A percentile compares a stretch with the other conserved stretches of the same genome.
Conservation (phyloP, 1,284 basidiomycete species). For the Mycena sp. region DNA sequence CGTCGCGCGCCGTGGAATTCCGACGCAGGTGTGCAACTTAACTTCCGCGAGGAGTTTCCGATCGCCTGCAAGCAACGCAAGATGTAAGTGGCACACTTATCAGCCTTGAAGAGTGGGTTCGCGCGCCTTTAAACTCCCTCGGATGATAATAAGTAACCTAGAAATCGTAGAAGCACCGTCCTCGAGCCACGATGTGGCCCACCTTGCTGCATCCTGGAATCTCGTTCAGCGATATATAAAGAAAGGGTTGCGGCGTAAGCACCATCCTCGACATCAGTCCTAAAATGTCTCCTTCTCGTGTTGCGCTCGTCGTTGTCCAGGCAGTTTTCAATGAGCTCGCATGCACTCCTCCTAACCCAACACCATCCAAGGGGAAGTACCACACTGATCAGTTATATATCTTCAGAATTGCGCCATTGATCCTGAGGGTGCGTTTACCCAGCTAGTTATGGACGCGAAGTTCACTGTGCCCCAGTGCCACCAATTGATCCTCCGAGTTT, state of each 20-base stretch:
- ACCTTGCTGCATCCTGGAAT: not conserved
- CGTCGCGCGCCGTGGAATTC: not conserved
- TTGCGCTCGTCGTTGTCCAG: constrained; percentile 54
- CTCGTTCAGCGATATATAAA: not conserved
- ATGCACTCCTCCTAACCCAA: constrained; percentile 68
- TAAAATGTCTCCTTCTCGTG: constrained; percentile 7
- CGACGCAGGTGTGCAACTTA: too few relatives aligned
- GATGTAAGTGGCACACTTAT: not conserved
- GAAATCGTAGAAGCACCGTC: constrained; percentile 10
- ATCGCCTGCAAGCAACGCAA: not conserved
- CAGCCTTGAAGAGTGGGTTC: not conserved
- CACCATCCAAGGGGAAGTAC: constrained; percentile 59
- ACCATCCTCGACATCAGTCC: not conserved
- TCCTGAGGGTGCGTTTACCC: constrained; percentile 62
- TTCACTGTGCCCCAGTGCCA: constrained; percentile 51
- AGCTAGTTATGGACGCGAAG: too few relatives aligned
- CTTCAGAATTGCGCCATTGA: constrained; percentile 62
- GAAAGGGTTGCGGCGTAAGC: not conserved
- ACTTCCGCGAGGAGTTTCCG: not conserved
- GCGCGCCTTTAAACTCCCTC: not conserved
- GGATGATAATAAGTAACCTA: constrained; percentile 6
- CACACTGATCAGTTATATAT: constrained; percentile 58
- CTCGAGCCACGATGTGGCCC: constrained; percentile 4
- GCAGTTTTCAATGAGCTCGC: constrained; percentile 63
- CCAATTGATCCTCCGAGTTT: constrained; percentile 58